Conservation (phyloP, 2,329 filamentous ascomycete species). For the Neofusicoccum sp. region DNA sequence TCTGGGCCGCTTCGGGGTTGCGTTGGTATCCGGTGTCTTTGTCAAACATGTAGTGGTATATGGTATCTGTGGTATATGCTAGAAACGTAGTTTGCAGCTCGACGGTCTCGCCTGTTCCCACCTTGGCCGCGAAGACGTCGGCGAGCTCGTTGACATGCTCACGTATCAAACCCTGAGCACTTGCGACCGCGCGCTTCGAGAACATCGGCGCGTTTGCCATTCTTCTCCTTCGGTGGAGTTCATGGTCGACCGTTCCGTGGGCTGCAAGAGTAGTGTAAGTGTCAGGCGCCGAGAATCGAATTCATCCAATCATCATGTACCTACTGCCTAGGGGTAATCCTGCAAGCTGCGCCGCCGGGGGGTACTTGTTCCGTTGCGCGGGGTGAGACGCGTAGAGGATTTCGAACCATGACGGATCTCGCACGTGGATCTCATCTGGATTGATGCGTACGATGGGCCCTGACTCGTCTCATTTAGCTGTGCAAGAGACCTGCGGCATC, state of each 20-base stretch:
- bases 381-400: conserved; percentile 7
- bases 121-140: conserved; percentile 32
- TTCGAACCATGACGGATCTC: conserved; percentile 25
- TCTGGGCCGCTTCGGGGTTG: background rate
- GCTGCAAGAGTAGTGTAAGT: background rate
- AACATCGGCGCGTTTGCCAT: background rate
- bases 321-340: background rate
- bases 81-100: conserved; percentile 23
- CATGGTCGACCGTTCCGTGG: conserved; percentile 27
- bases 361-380: conserved; percentile 18
- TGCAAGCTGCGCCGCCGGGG: conserved; percentile 18
- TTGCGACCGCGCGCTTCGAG: conserved; percentile 29
- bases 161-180: conserved; percentile 32
- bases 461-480: conserved; percentile 19
- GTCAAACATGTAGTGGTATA: conserved; percentile 27
- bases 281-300: background rate
- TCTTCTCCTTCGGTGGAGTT: conserved; percentile 34
- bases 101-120: background rate
- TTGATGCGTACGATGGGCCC: conserved; percentile 23
- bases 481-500: background rate
- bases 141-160: conserved; percentile 35
- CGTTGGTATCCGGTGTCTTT: conserved; percentile 19
- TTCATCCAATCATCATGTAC: background rate
- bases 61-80: conserved; percentile 26
- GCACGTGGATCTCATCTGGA: conserved; percentile 26